These are phyloP conservation scores for Aureobasidium leucospermi DNA, from an alignment of 2,329 filamentous ascomycete genomes.

Conservation along the genomic window DNA sequence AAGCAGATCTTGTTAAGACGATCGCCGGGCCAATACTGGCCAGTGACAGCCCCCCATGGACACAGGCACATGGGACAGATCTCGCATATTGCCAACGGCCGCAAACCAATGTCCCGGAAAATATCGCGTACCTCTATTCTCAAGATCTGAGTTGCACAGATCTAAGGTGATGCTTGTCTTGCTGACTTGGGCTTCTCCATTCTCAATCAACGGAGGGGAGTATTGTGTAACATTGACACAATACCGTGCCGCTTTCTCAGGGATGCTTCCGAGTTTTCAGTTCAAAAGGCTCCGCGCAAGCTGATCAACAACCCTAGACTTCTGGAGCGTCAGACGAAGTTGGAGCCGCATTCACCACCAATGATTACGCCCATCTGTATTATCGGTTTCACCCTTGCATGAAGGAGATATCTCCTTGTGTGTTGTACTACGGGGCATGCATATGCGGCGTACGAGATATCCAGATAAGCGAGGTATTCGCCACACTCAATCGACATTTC, in stretches of 20 bases:
- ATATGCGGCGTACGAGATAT: background rate
- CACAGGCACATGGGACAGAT: background rate
- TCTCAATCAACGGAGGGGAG: background rate
- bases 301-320: background rate
- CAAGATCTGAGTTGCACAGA: background rate
- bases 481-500: constrained; percentile 10
- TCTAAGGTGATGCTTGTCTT: constrained; percentile 7
- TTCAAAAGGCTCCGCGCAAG: background rate
- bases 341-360: background rate
- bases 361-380: background rate
- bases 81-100: background rate
- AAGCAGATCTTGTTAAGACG: background rate
- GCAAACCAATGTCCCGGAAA: background rate
- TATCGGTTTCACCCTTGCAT: background rate
- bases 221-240: constrained; percentile 4
- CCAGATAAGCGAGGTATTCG: constrained; percentile 8
- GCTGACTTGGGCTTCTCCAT: background rate
- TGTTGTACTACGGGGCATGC: background rate
- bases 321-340: background rate
- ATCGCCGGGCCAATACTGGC: background rate
- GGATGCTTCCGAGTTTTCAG: background rate
- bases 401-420: background rate
- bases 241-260: background rate
- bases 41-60: background rate
- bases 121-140: background rate